Evolutionary conservation across 2,329 filamentous ascomycete species (phyloP), one percentile per base, ranked within the genome.

Genomic region (Fusarium concolor): DNA sequence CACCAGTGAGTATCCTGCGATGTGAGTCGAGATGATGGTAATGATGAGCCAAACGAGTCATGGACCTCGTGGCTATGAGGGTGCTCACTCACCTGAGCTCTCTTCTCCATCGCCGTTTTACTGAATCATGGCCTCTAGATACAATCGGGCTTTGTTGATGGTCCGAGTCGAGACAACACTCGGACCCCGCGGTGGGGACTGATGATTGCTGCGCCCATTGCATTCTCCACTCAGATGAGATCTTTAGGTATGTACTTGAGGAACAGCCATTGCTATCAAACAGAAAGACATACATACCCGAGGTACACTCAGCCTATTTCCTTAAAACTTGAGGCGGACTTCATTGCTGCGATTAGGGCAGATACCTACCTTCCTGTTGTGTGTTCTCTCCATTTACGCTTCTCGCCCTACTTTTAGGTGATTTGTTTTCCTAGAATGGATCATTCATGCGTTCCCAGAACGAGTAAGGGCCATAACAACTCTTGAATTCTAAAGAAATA

Each of bases 1-100:
- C 15, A 26, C 22, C 14, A 15, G 29, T 14, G 10, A 31, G n/a
- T 18, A 20, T 44, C 28, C 29, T 28, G 37, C 35, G 17, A 35
- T 56, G 10, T 26, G 12, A 29, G 20, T 20, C 9, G n/a, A 42
- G 17, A 26, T 9, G 11, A 18, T 31, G 29, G 6, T 10, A 17
- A n/a, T 33, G 2, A 28, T n/a, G 18, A 11, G 20, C 9, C 18
- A 14, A 22, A 49, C 7, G 3, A 20, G 35, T 5, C 12, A 42
- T 10, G 17, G n/a, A 11, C 4, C 11, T 10, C 14, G 6, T 24
- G 10, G 17, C 12, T 31, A 29, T 14, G 10, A 26, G 14, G 29
- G 20, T 22, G 54, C 74, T 74, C 62, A 79, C 74, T 74, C 62
- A 79, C 79, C 74, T 76, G 75, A 70, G 79, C 79, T 78, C 74